These are phyloP conservation scores for Eimeria sp. DNA, from an alignment of 169 alveolate genomes.

Conservation along the genomic window DNA sequence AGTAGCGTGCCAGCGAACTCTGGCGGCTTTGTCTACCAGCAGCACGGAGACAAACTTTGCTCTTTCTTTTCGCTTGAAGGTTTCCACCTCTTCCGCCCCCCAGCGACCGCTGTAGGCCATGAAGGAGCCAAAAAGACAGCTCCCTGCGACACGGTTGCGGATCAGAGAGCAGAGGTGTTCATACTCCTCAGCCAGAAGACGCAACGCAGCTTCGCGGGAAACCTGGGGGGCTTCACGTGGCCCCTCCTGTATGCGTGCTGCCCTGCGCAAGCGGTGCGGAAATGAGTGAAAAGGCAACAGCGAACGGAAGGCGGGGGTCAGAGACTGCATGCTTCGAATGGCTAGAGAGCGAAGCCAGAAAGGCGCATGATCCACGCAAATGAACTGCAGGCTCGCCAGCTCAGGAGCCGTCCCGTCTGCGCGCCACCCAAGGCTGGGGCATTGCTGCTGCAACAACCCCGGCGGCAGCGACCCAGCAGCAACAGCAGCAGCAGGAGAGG, in stretches of 20 bases:
- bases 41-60: constrained; percentile 57
- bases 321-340: constrained; percentile 44
- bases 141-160: background rate
- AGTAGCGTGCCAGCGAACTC: constrained; percentile 78
- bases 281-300: constrained; percentile 52
- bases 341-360: constrained; percentile 47
- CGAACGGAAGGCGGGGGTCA: constrained; percentile 55
- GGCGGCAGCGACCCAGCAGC: constrained; percentile 3
- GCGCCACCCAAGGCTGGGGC: background rate
- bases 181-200: constrained; percentile 63
- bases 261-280: constrained; percentile 28
- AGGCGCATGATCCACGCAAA: constrained; percentile 53
- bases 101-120: constrained; percentile 72
- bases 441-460: constrained; percentile 33
- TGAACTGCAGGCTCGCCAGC: constrained; percentile 13
- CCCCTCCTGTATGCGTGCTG: constrained; percentile 13
- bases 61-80: constrained; percentile 39
- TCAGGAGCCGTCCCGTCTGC: background rate
- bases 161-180: background rate
- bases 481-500: constrained; percentile 19
- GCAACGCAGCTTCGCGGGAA: background rate
- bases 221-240: background rate
- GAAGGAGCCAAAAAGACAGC: constrained; percentile 30
- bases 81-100: constrained; percentile 57
- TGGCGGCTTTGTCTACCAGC: constrained; percentile 72